phyloP scores from a whole-genome alignment of 805 yeast genomes.

The Saccharomycopsis synnaedendra region DNA sequence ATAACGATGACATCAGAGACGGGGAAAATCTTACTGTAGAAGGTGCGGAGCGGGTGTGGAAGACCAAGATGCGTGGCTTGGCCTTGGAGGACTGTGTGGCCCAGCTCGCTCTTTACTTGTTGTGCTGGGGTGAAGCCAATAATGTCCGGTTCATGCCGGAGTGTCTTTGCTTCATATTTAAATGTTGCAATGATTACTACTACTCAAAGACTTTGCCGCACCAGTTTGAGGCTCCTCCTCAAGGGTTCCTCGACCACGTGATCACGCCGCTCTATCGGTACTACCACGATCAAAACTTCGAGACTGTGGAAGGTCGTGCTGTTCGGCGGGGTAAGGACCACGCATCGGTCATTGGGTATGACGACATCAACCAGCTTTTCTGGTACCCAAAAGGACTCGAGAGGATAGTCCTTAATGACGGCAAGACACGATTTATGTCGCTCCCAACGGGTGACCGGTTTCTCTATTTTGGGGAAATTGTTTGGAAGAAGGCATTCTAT shows the following conservation, averaged over 20 bases:
- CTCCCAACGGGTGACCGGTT: conserved; percentile 47
- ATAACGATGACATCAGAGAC: conserved; percentile 36
- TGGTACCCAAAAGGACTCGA: conserved; percentile 72
- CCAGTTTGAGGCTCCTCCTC: conserved; percentile 22
- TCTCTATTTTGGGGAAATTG: conserved; percentile 36
- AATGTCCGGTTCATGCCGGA: conserved; percentile 84
- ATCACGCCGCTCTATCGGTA: conserved; percentile 66
- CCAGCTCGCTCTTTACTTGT: conserved; percentile 58
- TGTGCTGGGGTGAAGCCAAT: conserved; percentile 88
- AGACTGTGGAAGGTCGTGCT: conserved; percentile 30
- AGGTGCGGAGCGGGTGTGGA: conserved; percentile 42
- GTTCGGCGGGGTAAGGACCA: conserved; percentile 51
- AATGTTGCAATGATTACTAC: conserved; percentile 64
- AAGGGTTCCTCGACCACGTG: conserved; percentile 48
- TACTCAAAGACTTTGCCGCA: conserved; percentile 33
- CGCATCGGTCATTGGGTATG: conserved; percentile 66
- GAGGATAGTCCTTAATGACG: conserved; percentile 35
- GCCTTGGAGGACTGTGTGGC: conserved; percentile 42
- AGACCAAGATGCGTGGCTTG: conserved; percentile 34
- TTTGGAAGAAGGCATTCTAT: conserved; percentile 57
- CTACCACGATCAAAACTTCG: conserved; percentile 44
- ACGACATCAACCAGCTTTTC: conserved; percentile 79
- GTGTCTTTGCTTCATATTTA: conserved; percentile 73
- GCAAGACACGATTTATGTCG: conserved; percentile 38
- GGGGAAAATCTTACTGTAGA: conserved; percentile 19